Percentiles rank a stretch among this genome's conserved stretches.
Conservation (phyloP, 768 basidiomycete genomes). For the Trametes maxima region DNA sequence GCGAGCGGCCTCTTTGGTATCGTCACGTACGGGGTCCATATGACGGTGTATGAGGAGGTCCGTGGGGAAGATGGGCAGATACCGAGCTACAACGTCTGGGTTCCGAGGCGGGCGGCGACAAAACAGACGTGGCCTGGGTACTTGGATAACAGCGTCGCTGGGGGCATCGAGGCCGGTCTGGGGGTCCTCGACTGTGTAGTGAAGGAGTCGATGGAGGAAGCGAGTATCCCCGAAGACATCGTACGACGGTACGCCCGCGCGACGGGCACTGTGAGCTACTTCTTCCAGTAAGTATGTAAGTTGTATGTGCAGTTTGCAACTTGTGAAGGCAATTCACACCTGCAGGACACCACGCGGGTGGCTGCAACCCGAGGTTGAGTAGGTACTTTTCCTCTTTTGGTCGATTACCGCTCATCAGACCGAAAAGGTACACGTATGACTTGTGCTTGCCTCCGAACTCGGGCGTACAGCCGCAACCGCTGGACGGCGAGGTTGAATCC, state of each 20-base stretch:
- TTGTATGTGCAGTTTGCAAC: not conserved
- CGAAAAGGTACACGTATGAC: conserved; percentile 79
- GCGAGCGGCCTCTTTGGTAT: conserved; percentile 90
- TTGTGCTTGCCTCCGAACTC: conserved; percentile 60
- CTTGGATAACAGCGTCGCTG: conserved; percentile 90
- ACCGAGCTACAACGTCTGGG: conserved; percentile 66
- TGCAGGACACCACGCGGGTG: conserved; percentile 65
- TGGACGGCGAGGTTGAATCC: conserved; percentile 92
- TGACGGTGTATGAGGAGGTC: conserved; percentile 68
- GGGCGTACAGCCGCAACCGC: conserved; percentile 62
- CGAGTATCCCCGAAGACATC: conserved; percentile 70
- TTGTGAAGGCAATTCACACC: not conserved
- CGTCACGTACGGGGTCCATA: conserved; percentile 90
- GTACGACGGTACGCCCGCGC: conserved; percentile 59
- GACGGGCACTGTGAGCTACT: conserved; percentile 80
- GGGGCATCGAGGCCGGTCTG: conserved; percentile 87
- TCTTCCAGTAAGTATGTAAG: conserved; percentile 54
- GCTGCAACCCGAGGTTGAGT: conserved; percentile 90
- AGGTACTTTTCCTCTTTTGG: conserved; percentile 28
- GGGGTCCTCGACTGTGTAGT: conserved; percentile 71
- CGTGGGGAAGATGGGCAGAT: conserved; percentile 37
- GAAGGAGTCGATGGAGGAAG: conserved; percentile 95
- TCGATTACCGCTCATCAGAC: not conserved
- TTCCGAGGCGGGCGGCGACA: conserved; percentile 79
- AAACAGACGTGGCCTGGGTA: conserved; percentile 92